Conservation (phyloP, 2,329 filamentous ascomycete species). For the Arthrocladium fulminans region DNA sequence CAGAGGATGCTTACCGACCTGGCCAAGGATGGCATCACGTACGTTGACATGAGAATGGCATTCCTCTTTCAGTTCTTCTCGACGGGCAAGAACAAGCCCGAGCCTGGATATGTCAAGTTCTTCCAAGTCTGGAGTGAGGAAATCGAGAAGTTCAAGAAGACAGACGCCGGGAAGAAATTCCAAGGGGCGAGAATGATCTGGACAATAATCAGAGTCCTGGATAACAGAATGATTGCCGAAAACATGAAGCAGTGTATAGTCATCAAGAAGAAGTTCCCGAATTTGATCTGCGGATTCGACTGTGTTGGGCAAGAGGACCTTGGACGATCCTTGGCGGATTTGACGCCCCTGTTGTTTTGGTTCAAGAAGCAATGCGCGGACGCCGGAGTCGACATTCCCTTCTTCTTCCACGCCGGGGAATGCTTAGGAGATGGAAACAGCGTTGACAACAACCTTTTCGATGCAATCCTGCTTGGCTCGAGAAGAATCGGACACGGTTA, state of each 20-base stretch:
- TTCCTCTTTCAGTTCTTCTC: constrained; percentile 64
- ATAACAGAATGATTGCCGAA: constrained; percentile 59
- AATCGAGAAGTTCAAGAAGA: constrained; percentile 62
- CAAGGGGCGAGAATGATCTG: constrained; percentile 76
- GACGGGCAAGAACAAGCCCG: constrained; percentile 55
- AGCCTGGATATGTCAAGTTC: constrained; percentile 48
- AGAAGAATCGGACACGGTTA: constrained; percentile 84
- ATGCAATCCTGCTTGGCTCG: constrained; percentile 77
- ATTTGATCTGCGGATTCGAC: constrained; percentile 79
- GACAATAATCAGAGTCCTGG: constrained; percentile 59
- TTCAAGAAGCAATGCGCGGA: constrained; percentile 77
- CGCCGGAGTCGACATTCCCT: constrained; percentile 72
- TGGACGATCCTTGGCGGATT: constrained; percentile 64
- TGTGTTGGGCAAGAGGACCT: constrained; percentile 79
- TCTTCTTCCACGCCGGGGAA: constrained; percentile 94
- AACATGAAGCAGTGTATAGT: constrained; percentile 82
- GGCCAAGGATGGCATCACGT: constrained; percentile 72
- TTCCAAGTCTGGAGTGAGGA: constrained; percentile 70
- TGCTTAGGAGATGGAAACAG: constrained; percentile 68
- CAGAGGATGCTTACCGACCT: constrained; percentile 61
- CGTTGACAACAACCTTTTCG: constrained; percentile 78
- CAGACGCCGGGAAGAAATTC: constrained; percentile 63
- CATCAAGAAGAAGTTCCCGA: constrained; percentile 68
- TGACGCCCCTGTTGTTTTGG: constrained; percentile 83
- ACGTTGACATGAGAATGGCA: constrained; percentile 70